phyloP scores from a whole-genome alignment of 2,329 filamentous ascomycete genomes.

The Botryotinia convoluta region DNA sequence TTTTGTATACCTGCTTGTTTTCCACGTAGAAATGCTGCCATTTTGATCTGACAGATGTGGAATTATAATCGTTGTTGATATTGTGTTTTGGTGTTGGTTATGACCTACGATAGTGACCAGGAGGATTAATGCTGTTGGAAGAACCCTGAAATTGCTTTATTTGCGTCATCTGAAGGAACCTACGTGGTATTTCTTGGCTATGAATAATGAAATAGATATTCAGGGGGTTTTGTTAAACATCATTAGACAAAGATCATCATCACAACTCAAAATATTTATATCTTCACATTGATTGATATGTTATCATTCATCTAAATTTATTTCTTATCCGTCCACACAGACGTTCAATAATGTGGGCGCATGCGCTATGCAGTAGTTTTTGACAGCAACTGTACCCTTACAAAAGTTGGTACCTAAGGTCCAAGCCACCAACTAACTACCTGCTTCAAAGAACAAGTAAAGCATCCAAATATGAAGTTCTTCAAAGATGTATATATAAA shows the following conservation, averaged over 20 bases:
- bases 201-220: conserved; percentile 3
- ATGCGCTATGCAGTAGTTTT: neutral
- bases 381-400: neutral
- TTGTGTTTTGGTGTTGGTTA: conserved; percentile 14
- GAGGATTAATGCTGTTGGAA: neutral
- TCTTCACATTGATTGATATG: neutral
- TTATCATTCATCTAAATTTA: neutral
- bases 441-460: neutral
- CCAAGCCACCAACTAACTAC: neutral
- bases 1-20: conserved; percentile 92
- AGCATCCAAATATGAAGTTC: neutral
- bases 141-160: conserved; percentile 1
- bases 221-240: neutral
- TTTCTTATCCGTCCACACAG: neutral
- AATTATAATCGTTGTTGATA: neutral
- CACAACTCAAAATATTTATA: neutral
- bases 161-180: conserved; percentile 13
- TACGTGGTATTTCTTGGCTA: conserved; percentile 10
- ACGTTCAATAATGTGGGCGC: neutral
- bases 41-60: conserved; percentile 40
- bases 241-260: neutral
- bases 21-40: conserved; percentile 85
- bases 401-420: neutral
- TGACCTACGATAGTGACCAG: neutral
- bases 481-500: neutral